A percentile compares a stretch with the other conserved stretches of the same genome.
These are phyloP conservation scores for Leptographium flavum DNA, from an alignment of 2,329 filamentous ascomycete genomes.

Conservation along the genomic window DNA sequence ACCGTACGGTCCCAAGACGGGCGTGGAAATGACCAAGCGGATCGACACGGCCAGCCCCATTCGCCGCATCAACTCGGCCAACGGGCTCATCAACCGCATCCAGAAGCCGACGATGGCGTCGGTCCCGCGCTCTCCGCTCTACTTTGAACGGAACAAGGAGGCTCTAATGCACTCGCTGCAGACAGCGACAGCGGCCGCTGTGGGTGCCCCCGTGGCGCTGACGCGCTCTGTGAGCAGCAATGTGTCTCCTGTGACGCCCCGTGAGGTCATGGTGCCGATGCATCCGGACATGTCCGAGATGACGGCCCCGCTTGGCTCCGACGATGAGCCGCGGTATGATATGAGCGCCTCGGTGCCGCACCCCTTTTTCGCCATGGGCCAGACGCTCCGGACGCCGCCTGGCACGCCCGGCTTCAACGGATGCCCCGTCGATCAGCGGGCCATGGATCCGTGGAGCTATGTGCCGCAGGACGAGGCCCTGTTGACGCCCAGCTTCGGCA, in stretches of 20 bases:
- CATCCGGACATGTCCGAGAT: not conserved
- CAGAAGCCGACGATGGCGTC: constrained; percentile 21
- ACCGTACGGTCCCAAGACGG: constrained; percentile 31
- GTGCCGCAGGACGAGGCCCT: constrained; percentile 32
- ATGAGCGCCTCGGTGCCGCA: not conserved
- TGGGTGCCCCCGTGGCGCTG: constrained; percentile 22
- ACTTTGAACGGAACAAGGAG: constrained; percentile 30
- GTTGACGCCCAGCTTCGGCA: constrained; percentile 30
- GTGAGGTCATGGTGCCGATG: not conserved
- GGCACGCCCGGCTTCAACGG: constrained; percentile 6
- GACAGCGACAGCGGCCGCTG: constrained; percentile 9
- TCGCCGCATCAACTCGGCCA: constrained; percentile 38
- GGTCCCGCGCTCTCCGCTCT: constrained; percentile 28
- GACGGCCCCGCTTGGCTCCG: constrained; percentile 1
- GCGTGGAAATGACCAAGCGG: constrained; percentile 30
- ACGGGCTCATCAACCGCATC: constrained; percentile 26
- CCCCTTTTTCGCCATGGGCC: constrained; percentile 1
- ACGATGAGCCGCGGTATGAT: constrained; percentile 3
- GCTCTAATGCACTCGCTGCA: constrained; percentile 25
- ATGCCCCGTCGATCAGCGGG: not conserved
- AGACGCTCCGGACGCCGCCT: constrained; percentile 6
- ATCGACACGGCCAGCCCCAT: constrained; percentile 32
- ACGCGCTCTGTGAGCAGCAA: constrained; percentile 3
- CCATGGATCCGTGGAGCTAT: constrained; percentile 15
- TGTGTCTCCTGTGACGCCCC: constrained; percentile 1